Evolutionary conservation across 352 stramenopile species (phyloP), one percentile per base, ranked within the genome.

Genomic region (Globisporangium irregulare): DNA sequence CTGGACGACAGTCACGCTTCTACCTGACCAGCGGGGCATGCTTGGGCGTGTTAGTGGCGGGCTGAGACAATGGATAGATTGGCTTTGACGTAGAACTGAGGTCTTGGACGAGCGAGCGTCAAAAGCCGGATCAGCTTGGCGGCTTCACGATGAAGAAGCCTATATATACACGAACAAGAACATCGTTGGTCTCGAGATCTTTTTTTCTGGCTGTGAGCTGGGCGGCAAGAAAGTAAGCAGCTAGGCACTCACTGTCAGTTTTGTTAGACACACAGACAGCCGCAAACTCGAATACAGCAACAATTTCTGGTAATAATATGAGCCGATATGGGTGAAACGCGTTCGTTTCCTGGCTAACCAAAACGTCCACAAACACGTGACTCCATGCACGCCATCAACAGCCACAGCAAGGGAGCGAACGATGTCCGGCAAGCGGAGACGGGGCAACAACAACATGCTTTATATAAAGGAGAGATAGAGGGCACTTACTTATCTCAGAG

Each of bases 401-500:
- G 43, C 15, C 18, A 24, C 18, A 51, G 43, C 43, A 24, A n/a
- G 41, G 41, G 41, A 22, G 10, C 8, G 15, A n/a, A 34, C 10
- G 12, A 57, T 27, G 32, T 5, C 50, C 22, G 32, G 9, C 50
- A 10, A n/a, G 50, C 2, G 50, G 50, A 50, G 41, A 22, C 6
- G 18, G 43, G 18, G 51, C 51, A 27, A 57, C 50, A 27, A 22
- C 2, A 29, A 7, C 48, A 24, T 57, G 24, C 22, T 34, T 57
- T 57, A 60, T 43, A 60, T 27, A 60, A 61, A 61, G 15, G 24
- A 24, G 18, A 25, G 18, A 43, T n/a, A 24, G 18, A 20, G 55
- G 29, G 7, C 2, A 46, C 20, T 61, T 29, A 46, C 55, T 46
- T 41, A 34, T 20, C 43, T 51, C 71, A 91, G 43, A 91, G 67